Conservation (phyloP, 345 rosid species). For the Hevea brasiliensis region DNA sequence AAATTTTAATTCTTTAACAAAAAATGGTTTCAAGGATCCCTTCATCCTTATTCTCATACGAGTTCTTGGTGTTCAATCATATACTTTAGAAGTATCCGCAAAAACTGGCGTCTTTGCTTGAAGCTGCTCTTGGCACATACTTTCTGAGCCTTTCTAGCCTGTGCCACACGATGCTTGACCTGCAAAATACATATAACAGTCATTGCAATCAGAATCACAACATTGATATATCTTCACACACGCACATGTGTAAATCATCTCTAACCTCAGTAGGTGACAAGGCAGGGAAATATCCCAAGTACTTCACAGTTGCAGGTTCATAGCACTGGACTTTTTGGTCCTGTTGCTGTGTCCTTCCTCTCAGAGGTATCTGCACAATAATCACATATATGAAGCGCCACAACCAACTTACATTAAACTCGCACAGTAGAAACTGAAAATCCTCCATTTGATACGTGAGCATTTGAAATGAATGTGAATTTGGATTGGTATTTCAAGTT, state of each 20-base stretch:
- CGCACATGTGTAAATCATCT: neutral
- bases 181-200: conserved; percentile 27
- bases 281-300: conserved; percentile 84
- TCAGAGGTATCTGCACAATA: conserved; percentile 73
- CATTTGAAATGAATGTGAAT: neutral
- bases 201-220: conserved; percentile 22
- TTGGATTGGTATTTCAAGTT: no score
- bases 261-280: conserved; percentile 71
- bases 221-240: neutral
- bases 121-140: conserved; percentile 89
- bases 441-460: neutral
- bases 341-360: conserved; percentile 80
- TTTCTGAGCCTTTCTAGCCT: conserved; percentile 91
- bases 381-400: neutral
- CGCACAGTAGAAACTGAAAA: neutral
- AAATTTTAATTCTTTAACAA: neutral
- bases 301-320: conserved; percentile 98
- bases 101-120: conserved; percentile 90
- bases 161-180: conserved; percentile 77
- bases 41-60: conserved; percentile 83
- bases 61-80: conserved; percentile 91
- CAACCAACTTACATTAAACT: neutral
- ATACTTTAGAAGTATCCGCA: conserved; percentile 86
- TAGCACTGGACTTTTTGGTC: conserved; percentile 93
- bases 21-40: neutral